phyloP scores from a whole-genome alignment of 345 rosid species.

The Salix brachista region DNA sequence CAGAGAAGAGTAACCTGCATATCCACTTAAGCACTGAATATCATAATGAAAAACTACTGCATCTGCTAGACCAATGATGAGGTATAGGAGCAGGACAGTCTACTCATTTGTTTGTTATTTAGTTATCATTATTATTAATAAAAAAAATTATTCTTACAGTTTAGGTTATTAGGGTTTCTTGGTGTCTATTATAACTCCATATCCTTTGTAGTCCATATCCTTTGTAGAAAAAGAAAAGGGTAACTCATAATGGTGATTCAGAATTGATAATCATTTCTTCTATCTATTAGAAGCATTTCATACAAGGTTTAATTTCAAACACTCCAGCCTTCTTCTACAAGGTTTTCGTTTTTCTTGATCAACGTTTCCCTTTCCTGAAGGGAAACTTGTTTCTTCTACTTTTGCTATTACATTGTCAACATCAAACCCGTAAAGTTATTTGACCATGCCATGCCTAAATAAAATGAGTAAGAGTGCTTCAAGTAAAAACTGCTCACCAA shows the following conservation, averaged over 20 bases:
- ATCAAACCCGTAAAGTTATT: background rate
- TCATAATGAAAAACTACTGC: background rate
- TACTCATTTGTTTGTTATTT: background rate
- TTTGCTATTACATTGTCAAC: background rate
- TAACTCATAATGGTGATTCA: background rate
- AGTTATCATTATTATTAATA: background rate
- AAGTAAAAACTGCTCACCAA: background rate
- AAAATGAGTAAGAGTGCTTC: background rate
- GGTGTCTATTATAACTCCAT: background rate
- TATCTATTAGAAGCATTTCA: background rate
- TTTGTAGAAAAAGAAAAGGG: background rate
- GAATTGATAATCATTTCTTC: background rate
- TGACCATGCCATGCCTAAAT: background rate
- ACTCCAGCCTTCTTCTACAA: background rate
- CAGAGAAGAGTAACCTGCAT: conserved; percentile 86
- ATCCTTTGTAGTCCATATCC: background rate
- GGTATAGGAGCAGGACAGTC: background rate
- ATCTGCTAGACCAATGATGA: background rate
- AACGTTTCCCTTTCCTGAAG: background rate
- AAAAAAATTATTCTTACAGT: background rate
- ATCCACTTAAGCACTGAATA: background rate
- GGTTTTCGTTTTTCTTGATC: background rate
- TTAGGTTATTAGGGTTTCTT: background rate
- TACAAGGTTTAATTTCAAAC: background rate
- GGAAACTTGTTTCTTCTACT: background rate